Percentiles rank a stretch among this genome's conserved stretches.
phyloP scores from a whole-genome alignment of 148 eudicot species.

The Cornus controversa region DNA sequence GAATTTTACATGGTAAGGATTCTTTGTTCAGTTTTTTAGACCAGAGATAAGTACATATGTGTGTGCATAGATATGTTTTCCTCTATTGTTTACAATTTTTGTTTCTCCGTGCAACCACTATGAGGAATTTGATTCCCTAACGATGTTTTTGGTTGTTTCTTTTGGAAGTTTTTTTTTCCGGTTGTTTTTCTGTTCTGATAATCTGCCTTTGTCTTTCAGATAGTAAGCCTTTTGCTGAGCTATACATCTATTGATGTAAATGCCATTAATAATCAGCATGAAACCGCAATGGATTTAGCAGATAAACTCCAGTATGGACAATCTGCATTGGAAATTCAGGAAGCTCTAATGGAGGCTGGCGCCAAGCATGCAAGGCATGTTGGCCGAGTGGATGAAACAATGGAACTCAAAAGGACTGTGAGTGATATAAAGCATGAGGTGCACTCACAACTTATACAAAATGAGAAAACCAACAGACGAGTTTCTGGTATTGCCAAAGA shows the following conservation, averaged over 20 bases:
- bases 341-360: conserved; percentile 63
- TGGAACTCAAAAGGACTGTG: conserved; percentile 80
- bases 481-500: conserved; percentile 86
- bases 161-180: too few relatives aligned
- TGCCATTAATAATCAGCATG: conserved; percentile 67
- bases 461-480: conserved; percentile 72
- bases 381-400: conserved; percentile 58
- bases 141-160: background rate
- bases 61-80: background rate
- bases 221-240: conserved; percentile 54
- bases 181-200: background rate
- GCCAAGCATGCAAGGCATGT: conserved; percentile 67
- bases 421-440: conserved; percentile 91
- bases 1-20: background rate
- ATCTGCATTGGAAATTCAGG: conserved; percentile 54
- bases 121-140: conserved; percentile 1
- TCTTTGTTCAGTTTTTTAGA: too few relatives aligned
- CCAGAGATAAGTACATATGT: background rate
- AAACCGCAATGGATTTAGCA: conserved; percentile 89
- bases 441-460: conserved; percentile 74
- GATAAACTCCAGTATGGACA: conserved; percentile 79
- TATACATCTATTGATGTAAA: conserved; percentile 64
- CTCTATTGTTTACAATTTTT: background rate
- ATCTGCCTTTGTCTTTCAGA: conserved; percentile 35
- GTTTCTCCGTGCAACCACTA: background rate